A percentile compares a stretch with the other conserved stretches of the same genome.
These are phyloP conservation scores for Haplosporangium gracile DNA, from an alignment of 192 early-diverging fungal species.

Conservation along the genomic window DNA sequence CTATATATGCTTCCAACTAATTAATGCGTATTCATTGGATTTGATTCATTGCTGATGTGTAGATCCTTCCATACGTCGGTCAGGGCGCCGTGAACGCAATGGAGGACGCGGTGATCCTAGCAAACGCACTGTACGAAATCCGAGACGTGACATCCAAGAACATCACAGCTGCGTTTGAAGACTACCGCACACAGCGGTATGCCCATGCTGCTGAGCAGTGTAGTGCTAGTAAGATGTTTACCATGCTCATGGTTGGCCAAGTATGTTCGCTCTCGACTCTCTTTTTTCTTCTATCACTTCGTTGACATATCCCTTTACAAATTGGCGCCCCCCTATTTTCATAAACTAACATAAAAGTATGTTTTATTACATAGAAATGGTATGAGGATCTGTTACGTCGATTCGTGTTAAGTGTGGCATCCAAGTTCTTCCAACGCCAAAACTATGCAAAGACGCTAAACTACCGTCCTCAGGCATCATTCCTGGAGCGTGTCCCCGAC, in stretches of 20 bases:
- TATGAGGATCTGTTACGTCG: too few relatives aligned
- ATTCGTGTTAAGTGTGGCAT: neutral
- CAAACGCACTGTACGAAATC: neutral
- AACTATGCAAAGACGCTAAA: neutral
- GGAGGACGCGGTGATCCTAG: constrained; percentile 11
- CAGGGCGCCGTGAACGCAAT: neutral
- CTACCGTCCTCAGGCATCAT: neutral
- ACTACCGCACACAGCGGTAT: constrained; percentile 4
- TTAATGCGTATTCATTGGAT: neutral
- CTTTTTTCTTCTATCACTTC: neutral
- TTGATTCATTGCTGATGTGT: neutral
- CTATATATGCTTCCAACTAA: neutral
- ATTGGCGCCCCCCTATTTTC: too few relatives aligned
- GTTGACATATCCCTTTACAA: neutral
- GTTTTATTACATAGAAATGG: too few relatives aligned
- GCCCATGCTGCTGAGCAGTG: neutral
- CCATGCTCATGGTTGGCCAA: neutral
- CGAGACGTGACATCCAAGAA: neutral
- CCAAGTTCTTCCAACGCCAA: neutral
- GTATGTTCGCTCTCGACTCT: neutral
- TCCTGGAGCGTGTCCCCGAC: neutral
- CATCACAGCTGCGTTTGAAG: constrained; percentile 7
- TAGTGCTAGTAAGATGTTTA: neutral
- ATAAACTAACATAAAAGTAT: too few relatives aligned
- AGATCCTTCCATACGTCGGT: neutral